Base-by-base conservation (phyloP, 164 flowering plant genomes). In the Platanus orientalis region DNA sequence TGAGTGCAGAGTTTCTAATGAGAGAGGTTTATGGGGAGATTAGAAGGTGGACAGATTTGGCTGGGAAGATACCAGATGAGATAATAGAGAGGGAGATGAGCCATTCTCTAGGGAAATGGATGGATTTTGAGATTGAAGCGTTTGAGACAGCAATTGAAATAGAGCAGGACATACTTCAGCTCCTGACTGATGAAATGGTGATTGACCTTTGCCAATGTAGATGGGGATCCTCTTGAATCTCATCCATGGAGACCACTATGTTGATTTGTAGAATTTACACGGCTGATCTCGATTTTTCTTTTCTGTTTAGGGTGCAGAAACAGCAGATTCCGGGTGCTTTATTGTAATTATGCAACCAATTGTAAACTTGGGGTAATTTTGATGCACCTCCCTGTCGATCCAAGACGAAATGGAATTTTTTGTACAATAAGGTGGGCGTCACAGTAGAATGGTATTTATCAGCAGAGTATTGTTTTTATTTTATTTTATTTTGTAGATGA, bases 21-120 rank as follows among this genome's bases (percentile, higher is more conserved):
- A 54, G n/a, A 25, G 82, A 76, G 47, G 75, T 92, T 48, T 73
- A 60, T 1, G 71, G 69, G 62, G 89, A 84, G 47, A 65, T 88
- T 1, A 68, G 66, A 58, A 79, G 71, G 58, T 88, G 91, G 88
- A 61, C 66, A n/a, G 34, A 58, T 57, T 64, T 83, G 30, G 78
- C 77, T 24, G 83, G 84, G 55, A 79, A 64, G 74, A 21, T 63
- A 2, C 68, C 74, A 0, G 96, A 92, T 48, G 90, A 88, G 74
- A 62, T 86, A 48, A 73, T 88, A 26, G 93, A 89, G 20, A 68
- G 71, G 75, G 98, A 89, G 17, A 78, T 88, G 91, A 83, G 84
- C 61, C 75, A 69, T 67, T 72, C 83, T 0, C 63, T 79, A 58
- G 86, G 83, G 17, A 82, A 82, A 65, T 92, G 98, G 96, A 77